phyloP scores from a whole-genome alignment of 768 basidiomycete genomes.

The Kwoniella botswanensis region DNA sequence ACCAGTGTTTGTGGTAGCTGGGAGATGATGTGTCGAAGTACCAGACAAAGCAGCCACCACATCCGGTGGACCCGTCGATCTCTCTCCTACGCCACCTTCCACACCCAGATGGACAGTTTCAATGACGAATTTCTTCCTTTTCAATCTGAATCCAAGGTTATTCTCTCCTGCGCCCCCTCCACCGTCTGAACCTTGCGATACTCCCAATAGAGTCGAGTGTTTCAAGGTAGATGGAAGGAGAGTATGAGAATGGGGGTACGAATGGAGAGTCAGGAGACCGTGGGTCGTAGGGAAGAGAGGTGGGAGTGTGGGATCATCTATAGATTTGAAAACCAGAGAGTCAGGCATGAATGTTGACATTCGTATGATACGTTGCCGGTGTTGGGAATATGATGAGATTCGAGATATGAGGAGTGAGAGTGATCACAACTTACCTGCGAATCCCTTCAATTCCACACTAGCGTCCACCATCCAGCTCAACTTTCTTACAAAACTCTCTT shows the following conservation, averaged over 20 bases:
- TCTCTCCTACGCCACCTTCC: conserved; percentile 58
- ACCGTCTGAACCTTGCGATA: conserved; percentile 63
- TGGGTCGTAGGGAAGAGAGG: conserved; percentile 80
- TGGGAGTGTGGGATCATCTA: conserved; percentile 78
- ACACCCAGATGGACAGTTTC: conserved; percentile 78
- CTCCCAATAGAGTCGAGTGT: conserved; percentile 80
- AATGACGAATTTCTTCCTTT: conserved; percentile 80
- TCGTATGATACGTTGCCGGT: background rate
- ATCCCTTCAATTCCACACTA: conserved; percentile 73
- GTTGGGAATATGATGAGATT: background rate
- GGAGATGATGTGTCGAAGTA: background rate
- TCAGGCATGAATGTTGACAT: background rate
- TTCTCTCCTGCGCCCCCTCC: conserved; percentile 77
- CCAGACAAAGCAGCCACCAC: conserved; percentile 23
- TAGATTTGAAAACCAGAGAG: background rate
- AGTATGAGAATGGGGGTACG: conserved; percentile 74
- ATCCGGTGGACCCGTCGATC: conserved; percentile 50
- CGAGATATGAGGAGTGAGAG: background rate
- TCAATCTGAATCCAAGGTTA: conserved; percentile 93
- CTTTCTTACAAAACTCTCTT: conserved; percentile 74
- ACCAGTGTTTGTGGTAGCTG: background rate
- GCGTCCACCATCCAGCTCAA: conserved; percentile 80
- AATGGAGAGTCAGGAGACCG: conserved; percentile 78
- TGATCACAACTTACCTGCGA: conserved; percentile 68
- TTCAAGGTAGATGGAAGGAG: conserved; percentile 79